Conservation (phyloP, 441 rosid genomes). For the Eruca vesicaria region DNA sequence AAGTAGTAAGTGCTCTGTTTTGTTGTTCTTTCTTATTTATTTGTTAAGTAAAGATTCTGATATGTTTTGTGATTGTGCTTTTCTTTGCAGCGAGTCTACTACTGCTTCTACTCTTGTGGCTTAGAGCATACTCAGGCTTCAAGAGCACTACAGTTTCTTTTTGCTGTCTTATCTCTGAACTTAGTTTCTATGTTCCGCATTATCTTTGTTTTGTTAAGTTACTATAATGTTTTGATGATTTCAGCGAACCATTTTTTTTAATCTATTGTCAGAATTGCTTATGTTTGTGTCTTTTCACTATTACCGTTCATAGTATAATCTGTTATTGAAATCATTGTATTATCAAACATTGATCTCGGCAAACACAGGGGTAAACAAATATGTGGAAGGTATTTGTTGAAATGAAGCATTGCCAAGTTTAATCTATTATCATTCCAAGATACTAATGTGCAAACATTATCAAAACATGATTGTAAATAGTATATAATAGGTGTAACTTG, state of each 20-base stretch:
- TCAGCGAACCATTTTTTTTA: background rate
- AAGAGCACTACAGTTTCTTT: background rate
- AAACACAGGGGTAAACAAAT: too few species aligned
- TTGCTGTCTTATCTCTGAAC: background rate
- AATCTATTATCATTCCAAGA: background rate
- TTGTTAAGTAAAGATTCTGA: background rate
- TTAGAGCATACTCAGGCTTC: background rate
- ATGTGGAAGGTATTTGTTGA: too few species aligned
- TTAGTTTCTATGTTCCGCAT: background rate
- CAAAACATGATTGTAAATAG: too few species aligned
- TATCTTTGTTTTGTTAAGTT: background rate
- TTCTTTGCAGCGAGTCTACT: conserved; percentile 36
- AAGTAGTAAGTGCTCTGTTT: conserved; percentile 48
- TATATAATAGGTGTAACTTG: background rate
- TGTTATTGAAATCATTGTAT: too few species aligned
- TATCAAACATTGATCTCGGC: too few species aligned
- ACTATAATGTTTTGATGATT: background rate
- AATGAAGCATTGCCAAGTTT: too few species aligned
- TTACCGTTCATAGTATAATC: too few species aligned
- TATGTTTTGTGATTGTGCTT: background rate
- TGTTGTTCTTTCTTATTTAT: background rate
- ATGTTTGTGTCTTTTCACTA: background rate
- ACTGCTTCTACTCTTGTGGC: conserved; percentile 44
- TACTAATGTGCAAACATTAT: background rate
- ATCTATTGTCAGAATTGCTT: background rate